Base-by-base conservation (phyloP, 1,139 yeast genomes). In the Zygoascus sp. region DNA sequence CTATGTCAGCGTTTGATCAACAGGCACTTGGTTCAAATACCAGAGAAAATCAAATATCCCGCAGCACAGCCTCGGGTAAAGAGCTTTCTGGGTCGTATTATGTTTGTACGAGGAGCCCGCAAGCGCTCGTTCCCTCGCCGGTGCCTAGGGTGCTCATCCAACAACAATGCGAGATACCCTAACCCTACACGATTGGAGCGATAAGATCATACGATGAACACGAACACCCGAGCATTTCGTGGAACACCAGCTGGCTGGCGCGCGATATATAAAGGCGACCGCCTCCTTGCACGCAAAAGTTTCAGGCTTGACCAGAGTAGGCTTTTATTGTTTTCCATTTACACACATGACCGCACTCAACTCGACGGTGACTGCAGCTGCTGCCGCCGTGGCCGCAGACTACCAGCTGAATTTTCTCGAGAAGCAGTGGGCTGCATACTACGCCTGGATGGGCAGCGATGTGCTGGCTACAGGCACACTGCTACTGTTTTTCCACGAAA, bases 401-500 rank as follows among this genome's bases (percentile, higher is more conserved):
- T 35, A 35, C 13, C 39, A 35, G 39, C 47, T 48, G 27, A 48
- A 45, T 32, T 22, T 27, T 28, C 44, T 80, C 36, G 96, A 87
- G 62, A 73, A 71, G 52, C 62, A 76, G 50, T 88, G 96, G 96
- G 90, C 87, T 22, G 68, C 82, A 15, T 88, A 85, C 77, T 88
- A 85, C 68, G 69, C 76, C 44, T 84, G 77, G 64, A 75, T 85
- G 73, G 74, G 78, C 55, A 87, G 85, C 59, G 95, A 87, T 63
- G 70, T 80, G 32, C 73, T 87, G 50, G 95, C 96, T 44, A 87
- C 96, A 1, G 96, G 96, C 3, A 66, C 86, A 45, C 67, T 87
- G 58, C 81, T 87, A 60, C 83, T 87, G 63, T 58, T 74, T 36
- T 71, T 82, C 51, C 96, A 87, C 66, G 96, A 87, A 66, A 47